These are phyloP conservation scores for Bullera alba DNA, from an alignment of 768 basidiomycete species.

Conservation along the genomic window DNA sequence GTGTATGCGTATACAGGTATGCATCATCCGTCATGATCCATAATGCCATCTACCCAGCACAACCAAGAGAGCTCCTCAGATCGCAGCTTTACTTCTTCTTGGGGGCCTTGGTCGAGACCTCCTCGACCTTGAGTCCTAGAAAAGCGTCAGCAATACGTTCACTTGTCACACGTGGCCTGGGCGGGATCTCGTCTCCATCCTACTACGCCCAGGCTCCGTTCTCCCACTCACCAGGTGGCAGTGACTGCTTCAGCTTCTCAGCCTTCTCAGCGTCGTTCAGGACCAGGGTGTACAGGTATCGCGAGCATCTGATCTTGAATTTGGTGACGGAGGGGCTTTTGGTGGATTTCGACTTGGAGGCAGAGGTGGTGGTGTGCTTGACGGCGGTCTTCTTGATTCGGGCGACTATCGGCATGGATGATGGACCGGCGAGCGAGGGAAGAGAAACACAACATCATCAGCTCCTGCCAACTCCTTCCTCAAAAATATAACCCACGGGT, in stretches of 20 bases:
- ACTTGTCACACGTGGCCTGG: too few species aligned
- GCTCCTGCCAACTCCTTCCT: too few species aligned
- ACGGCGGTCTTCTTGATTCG: constrained; percentile 85
- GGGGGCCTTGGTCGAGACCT: constrained; percentile 37
- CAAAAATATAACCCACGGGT: constrained; percentile 64
- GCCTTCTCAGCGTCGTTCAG: constrained; percentile 97
- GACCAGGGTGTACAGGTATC: constrained; percentile 79
- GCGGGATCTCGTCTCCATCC: not conserved
- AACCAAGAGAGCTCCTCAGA: constrained; percentile 1
- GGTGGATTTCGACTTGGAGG: constrained; percentile 34
- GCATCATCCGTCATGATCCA: constrained; percentile 9
- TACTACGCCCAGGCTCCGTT: not conserved
- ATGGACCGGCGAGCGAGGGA: not conserved
- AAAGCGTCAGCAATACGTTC: constrained; percentile 1
- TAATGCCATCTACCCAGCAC: not conserved
- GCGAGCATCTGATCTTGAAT: constrained; percentile 96
- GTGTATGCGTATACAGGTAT: constrained; percentile 25
- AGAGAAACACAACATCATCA: not conserved
- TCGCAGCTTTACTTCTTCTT: constrained; percentile 40
- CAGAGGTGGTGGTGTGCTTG: constrained; percentile 29
- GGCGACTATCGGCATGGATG: constrained; percentile 60
- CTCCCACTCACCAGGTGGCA: constrained; percentile 75
- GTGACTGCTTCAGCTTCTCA: constrained; percentile 88
- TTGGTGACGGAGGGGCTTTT: constrained; percentile 56
- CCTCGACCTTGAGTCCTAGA: constrained; percentile 42